These are phyloP conservation scores for Bryoerythrophyllum caledonicum DNA, from an alignment of 225 moss, liverwort and hornwort genomes.

Conservation along the genomic window DNA sequence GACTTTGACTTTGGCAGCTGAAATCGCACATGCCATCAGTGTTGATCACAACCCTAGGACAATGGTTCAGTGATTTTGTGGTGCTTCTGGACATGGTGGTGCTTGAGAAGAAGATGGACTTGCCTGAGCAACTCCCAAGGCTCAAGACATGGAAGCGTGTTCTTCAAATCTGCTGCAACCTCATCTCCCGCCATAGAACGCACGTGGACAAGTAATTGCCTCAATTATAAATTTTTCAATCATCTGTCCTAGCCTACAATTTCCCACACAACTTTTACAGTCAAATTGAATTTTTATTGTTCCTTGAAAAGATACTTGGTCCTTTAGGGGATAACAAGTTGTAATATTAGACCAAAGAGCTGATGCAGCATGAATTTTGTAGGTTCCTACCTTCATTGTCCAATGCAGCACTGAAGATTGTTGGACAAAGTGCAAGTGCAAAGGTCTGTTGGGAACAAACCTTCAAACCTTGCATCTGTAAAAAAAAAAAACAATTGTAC, in stretches of 20 bases:
- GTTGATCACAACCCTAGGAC: constrained; percentile 54
- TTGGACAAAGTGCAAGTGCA: constrained; percentile 49
- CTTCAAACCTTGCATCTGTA: background rate
- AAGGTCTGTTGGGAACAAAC: constrained; percentile 41
- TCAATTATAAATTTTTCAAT: too few species aligned
- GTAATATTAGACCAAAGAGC: background rate
- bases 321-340: background rate
- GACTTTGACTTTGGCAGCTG: constrained; percentile 38
- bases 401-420: constrained; percentile 66
- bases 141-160: constrained; percentile 80
- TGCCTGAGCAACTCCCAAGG: constrained; percentile 64
- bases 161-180: constrained; percentile 73
- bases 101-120: constrained; percentile 65
- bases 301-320: too few species aligned
- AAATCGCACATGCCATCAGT: constrained; percentile 74
- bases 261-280: too few species aligned
- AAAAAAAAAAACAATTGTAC: background rate
- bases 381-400: constrained; percentile 72
- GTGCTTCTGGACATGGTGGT: constrained; percentile 65
- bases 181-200: constrained; percentile 69
- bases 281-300: too few species aligned
- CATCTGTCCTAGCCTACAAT: too few species aligned
- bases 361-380: constrained; percentile 23
- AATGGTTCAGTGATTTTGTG: constrained; percentile 76
- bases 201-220: constrained; percentile 62